Evolutionary conservation across 2,329 filamentous ascomycete genomes (phyloP).

Genomic region (Stagonosporopsis tanaceti): DNA sequence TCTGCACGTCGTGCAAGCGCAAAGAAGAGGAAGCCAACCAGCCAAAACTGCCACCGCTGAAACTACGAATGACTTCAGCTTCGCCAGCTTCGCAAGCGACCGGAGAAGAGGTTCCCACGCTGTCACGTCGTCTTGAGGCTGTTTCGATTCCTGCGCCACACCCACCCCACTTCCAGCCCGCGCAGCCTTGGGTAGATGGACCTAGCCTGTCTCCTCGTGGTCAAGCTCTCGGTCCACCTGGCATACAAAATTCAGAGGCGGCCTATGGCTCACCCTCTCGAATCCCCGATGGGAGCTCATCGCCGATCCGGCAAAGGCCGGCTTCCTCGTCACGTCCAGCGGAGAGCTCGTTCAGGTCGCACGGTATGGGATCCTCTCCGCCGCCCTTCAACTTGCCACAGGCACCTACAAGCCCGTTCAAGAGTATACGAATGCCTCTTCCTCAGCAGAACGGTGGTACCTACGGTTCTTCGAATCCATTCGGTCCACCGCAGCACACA

Average conservation of each 20-base stretch:
- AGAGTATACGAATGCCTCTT: slow-evolving; percentile 33
- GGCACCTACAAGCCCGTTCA: slow-evolving; percentile 38
- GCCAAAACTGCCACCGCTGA: slow-evolving; percentile 69
- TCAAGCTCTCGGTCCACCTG: slow-evolving; percentile 54
- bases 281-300: slow-evolving; percentile 39
- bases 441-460: slow-evolving; percentile 41
- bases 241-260: slow-evolving; percentile 49
- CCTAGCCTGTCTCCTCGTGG: slow-evolving; percentile 56
- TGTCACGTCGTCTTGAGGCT: slow-evolving; percentile 26
- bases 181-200: slow-evolving; percentile 50
- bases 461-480: slow-evolving; percentile 35
- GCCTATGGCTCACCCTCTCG: slow-evolving; percentile 45
- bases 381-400: slow-evolving; percentile 41
- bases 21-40: slow-evolving; percentile 69
- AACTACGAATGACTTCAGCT: slow-evolving; percentile 63
- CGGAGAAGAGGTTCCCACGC: slow-evolving; percentile 21
- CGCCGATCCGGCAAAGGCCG: slow-evolving; percentile 34
- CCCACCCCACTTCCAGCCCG: slow-evolving; percentile 31
- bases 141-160: slow-evolving; percentile 34
- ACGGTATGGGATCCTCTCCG: slow-evolving; percentile 44
- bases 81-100: slow-evolving; percentile 51
- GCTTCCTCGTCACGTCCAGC: slow-evolving; percentile 31
- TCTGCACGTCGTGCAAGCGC: slow-evolving; percentile 80
- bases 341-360: slow-evolving; percentile 25
- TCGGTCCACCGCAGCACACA: slow-evolving; percentile 27